These are phyloP conservation scores for Tetrapyrgos nigripes DNA, from an alignment of 1,284 basidiomycete species.

Conservation along the genomic window DNA sequence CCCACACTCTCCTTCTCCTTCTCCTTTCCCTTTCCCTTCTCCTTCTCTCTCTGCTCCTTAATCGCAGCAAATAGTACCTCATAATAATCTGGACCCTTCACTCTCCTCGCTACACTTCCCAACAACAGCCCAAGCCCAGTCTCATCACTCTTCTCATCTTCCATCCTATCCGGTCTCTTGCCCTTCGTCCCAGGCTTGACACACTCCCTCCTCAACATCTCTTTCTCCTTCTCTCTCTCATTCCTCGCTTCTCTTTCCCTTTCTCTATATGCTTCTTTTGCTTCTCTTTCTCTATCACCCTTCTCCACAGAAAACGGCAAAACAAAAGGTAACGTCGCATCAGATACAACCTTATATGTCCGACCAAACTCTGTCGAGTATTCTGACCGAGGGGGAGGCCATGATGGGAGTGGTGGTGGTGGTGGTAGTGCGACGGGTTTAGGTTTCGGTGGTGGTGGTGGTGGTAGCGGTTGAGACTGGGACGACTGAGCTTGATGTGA, in stretches of 20 bases:
- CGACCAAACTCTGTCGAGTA: constrained; percentile 47
- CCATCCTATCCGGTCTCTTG: constrained; percentile 5
- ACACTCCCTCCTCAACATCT: constrained; percentile 2
- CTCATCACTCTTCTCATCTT: constrained; percentile 4
- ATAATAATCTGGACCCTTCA: constrained; percentile 13
- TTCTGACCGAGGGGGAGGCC: constrained; percentile 51
- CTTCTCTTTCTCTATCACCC: constrained; percentile 4
- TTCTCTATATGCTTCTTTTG: not conserved
- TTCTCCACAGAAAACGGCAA: constrained; percentile 25
- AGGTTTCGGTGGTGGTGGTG: constrained; percentile 32
- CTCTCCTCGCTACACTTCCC: not conserved
- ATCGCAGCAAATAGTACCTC: constrained; percentile 13
- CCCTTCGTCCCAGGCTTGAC: constrained; percentile 6
- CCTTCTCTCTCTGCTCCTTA: not conserved
- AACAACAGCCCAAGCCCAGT: not conserved
- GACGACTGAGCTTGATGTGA: constrained; percentile 21
- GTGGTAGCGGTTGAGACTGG: constrained; percentile 23
- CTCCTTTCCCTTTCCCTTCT: not conserved
- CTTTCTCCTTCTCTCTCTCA: constrained; percentile 4
- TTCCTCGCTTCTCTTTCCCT: constrained; percentile 2
- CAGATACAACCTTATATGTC: constrained; percentile 68
- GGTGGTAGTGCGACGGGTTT: constrained; percentile 19
- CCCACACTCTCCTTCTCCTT: not conserved
- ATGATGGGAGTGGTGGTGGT: constrained; percentile 42
- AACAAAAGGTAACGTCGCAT: constrained; percentile 48